Evolutionary conservation across 441 rosid species (phyloP).

Genomic region (Pelargonium cotyledonis): DNA sequence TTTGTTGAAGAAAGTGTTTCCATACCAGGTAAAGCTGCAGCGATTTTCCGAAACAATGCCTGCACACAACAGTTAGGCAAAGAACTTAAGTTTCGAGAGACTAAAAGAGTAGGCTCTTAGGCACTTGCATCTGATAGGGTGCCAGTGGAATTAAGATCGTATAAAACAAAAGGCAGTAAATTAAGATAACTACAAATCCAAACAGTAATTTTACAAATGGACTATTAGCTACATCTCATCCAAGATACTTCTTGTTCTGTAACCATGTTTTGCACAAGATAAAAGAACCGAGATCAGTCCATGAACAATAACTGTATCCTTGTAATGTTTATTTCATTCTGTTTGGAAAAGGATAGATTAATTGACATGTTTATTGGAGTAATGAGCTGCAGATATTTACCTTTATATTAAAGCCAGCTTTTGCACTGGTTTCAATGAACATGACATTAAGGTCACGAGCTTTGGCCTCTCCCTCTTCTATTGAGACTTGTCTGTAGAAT

Average conservation of each 20-base stretch:
- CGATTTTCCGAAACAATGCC: conserved; percentile 55
- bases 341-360: not conserved
- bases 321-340: not conserved
- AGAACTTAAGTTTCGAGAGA: conserved; percentile 1
- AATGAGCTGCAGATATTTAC: conserved; percentile 22
- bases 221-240: not conserved
- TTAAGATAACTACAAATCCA: not conserved
- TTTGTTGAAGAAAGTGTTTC: conserved; percentile 32
- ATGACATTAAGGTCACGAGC: conserved; percentile 78
- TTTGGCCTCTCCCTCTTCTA: conserved; percentile 92
- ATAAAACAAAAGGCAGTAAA: not conserved
- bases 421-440: conserved; percentile 95
- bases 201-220: not conserved
- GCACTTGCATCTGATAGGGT: not conserved
- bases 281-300: not conserved
- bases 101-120: not conserved
- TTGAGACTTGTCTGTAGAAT: conserved; percentile 76
- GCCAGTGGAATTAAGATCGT: not conserved
- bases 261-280: not conserved
- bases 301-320: not conserved
- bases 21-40: conserved; percentile 51
- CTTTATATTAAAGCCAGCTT: conserved; percentile 94
- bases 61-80: conserved; percentile 17
- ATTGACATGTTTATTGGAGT: not conserved
- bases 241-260: not conserved